These are phyloP conservation scores for Tetrahymena malaccensis DNA, from an alignment of 73 alveolate species.

Conservation along the genomic window DNA sequence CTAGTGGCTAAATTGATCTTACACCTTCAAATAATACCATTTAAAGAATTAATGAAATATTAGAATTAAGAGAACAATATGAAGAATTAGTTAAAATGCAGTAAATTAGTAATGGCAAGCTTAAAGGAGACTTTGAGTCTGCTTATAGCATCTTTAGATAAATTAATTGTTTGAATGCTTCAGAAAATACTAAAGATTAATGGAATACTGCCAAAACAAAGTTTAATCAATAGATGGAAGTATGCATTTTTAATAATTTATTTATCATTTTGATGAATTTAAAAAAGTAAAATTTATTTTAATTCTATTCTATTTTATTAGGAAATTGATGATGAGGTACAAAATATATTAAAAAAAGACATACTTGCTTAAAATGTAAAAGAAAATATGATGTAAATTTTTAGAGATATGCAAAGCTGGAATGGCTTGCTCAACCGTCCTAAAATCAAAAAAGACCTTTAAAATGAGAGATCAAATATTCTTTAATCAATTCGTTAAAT, in stretches of 20 bases:
- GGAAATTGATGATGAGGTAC: constrained; percentile 11
- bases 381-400: constrained; percentile 51
- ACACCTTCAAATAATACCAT: not conserved
- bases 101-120: not conserved
- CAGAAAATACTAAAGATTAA: not conserved
- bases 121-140: not conserved
- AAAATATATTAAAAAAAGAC: not conserved
- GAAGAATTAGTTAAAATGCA: constrained; percentile 9
- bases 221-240: not conserved
- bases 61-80: constrained; percentile 19
- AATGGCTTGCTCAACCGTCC: constrained; percentile 68
- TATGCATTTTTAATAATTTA: not conserved
- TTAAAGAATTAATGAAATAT: constrained; percentile 6
- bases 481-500: constrained; percentile 47
- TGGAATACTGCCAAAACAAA: not conserved
- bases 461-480: constrained; percentile 61
- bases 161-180: not conserved
- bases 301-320: not conserved
- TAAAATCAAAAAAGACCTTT: constrained; percentile 58
- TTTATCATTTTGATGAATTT: no score
- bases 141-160: not conserved
- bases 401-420: constrained; percentile 83
- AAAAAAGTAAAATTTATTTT: not conserved
- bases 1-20: not conserved
- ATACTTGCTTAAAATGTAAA: constrained; percentile 20